Percentiles rank a stretch among this genome's conserved stretches.
phyloP scores from a whole-genome alignment of 179 eudicot genomes.

The Amaranthus tricolor region DNA sequence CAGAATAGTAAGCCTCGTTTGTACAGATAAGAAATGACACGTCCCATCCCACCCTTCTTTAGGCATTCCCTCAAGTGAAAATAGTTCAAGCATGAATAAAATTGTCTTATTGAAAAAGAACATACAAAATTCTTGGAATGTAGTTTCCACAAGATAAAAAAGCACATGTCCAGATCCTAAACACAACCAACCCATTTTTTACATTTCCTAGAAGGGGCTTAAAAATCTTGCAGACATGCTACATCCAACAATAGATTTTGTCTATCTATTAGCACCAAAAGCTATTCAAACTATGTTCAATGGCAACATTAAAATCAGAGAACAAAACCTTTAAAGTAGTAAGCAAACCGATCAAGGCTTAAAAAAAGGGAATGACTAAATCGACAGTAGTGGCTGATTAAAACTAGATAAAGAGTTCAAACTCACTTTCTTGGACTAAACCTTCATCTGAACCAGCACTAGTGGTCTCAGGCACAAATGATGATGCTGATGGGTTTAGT shows the following conservation, averaged over 20 bases:
- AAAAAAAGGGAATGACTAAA: background rate
- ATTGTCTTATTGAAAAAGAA: too few species aligned
- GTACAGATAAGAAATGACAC: too few species aligned
- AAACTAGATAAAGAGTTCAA: background rate
- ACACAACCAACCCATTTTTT: background rate
- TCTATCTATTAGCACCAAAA: background rate
- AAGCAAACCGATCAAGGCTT: too few species aligned
- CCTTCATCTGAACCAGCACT: slow-evolving; percentile 46
- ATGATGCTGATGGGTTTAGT: slow-evolving; percentile 36
- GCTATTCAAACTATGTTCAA: background rate
- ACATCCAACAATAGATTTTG: background rate
- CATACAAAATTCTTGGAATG: too few species aligned
- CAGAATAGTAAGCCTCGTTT: too few species aligned
- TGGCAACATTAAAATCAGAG: background rate
- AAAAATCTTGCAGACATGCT: background rate
- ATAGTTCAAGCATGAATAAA: too few species aligned
- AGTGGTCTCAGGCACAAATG: slow-evolving; percentile 44
- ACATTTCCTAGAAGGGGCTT: background rate
- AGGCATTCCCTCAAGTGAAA: too few species aligned
- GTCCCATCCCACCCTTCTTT: too few species aligned
- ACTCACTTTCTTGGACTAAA: slow-evolving; percentile 50
- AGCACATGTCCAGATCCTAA: background rate
- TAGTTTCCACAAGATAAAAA: too few species aligned
- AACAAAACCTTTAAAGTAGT: background rate
- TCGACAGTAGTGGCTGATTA: too few species aligned